Evolutionary conservation across 495 filamentous ascomycete genomes (phyloP).

Genomic region (Penicillium macrosclerotiorum): DNA sequence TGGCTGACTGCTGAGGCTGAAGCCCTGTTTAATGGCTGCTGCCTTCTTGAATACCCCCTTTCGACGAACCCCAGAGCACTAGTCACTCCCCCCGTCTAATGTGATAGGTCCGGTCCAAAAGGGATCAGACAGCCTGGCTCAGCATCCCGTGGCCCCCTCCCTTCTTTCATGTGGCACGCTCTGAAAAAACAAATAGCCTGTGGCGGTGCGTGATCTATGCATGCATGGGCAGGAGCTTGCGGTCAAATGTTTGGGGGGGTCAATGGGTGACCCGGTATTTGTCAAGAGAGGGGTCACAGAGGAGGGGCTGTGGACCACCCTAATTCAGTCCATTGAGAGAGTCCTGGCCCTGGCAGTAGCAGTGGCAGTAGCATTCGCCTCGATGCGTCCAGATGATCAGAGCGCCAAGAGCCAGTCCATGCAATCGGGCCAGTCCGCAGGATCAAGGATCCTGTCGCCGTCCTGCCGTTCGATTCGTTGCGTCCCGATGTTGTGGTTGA

Average conservation of each 20-base stretch:
- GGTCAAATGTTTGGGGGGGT: no score
- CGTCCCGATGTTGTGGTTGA: conserved; percentile 20
- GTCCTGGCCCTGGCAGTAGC: not conserved
- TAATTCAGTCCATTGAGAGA: no score
- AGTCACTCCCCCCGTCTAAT: not conserved
- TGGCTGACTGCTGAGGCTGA: conserved; percentile 12
- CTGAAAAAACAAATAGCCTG: conserved; percentile 8
- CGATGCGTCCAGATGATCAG: conserved; percentile 6
- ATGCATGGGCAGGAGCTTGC: conserved; percentile 1
- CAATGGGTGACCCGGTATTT: no score
- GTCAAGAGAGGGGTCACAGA: no score
- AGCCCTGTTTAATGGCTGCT: not conserved
- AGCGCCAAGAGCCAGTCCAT: conserved; percentile 1
- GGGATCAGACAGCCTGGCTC: not conserved
- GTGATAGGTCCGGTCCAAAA: not conserved
- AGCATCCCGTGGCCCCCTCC: not conserved
- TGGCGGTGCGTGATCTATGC: conserved; percentile 22
- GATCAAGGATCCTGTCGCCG: conserved; percentile 4
- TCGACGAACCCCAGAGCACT: not conserved
- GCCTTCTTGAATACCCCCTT: not conserved
- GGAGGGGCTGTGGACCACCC: no score
- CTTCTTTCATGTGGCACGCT: conserved; percentile 19
- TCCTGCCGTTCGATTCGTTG: conserved; percentile 9
- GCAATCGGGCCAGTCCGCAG: conserved; percentile 11
- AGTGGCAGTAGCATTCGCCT: not conserved